phyloP scores from a whole-genome alignment of 371 early-diverging fungal genomes.

The Nematocida minor region DNA sequence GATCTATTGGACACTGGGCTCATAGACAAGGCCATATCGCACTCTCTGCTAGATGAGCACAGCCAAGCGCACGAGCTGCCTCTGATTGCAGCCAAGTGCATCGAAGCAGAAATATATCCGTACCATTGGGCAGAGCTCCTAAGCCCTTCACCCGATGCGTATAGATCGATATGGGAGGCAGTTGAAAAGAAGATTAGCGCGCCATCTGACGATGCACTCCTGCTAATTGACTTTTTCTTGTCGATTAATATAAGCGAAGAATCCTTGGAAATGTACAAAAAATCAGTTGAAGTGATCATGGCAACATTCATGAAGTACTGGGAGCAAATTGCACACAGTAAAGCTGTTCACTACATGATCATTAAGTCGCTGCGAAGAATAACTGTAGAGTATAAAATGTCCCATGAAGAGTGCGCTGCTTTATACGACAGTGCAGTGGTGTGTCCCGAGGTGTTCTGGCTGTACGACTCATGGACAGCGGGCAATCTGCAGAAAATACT shows the following conservation, averaged over 20 bases:
- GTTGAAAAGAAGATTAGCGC: neutral
- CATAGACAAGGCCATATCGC: slow-evolving; percentile 4
- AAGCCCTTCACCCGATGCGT: neutral
- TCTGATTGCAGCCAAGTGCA: neutral
- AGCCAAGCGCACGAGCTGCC: slow-evolving; percentile 14
- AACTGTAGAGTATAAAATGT: neutral
- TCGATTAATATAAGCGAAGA: neutral
- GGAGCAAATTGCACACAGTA: neutral
- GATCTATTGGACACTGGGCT: neutral
- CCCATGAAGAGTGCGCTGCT: neutral
- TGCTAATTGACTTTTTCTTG: neutral
- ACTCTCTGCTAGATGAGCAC: slow-evolving; percentile 10
- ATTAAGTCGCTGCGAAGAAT: neutral
- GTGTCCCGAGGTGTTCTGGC: slow-evolving; percentile 26
- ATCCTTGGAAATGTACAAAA: neutral
- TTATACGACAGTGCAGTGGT: neutral
- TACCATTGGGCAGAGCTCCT: neutral
- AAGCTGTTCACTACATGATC: neutral
- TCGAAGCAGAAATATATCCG: neutral
- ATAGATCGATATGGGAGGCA: neutral
- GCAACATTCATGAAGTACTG: neutral
- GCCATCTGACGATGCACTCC: neutral
- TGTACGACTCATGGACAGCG: slow-evolving; percentile 36
- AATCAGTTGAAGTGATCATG: neutral
- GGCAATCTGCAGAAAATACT: slow-evolving; percentile 44